Percentiles rank a stretch among this genome's conserved stretches.
phyloP scores from a whole-genome alignment of 306 rosid species.

The Cucumis cinereus region DNA sequence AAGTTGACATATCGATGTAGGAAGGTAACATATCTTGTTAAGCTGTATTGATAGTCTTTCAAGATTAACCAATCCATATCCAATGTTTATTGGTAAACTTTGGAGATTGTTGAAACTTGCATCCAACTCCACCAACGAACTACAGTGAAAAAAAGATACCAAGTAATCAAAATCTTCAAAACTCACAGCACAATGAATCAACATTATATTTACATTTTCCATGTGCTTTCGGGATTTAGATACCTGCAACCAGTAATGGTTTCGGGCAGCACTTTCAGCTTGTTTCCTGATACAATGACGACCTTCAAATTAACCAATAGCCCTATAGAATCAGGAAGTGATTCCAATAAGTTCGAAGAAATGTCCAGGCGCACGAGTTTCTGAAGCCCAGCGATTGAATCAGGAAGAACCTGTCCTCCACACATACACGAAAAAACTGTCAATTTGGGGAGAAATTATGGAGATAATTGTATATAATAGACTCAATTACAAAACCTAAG shows the following conservation, averaged over 20 bases:
- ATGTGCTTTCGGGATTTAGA: slow-evolving; percentile 2
- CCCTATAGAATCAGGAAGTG: slow-evolving; percentile 73
- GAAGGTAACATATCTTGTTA: slow-evolving; percentile 75
- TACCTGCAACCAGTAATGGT: slow-evolving; percentile 71
- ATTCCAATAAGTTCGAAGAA: slow-evolving; percentile 50
- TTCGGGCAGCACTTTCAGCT: slow-evolving; percentile 62
- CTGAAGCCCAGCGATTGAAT: slow-evolving; percentile 51
- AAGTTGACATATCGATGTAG: slow-evolving; percentile 75
- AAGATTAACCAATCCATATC: slow-evolving; percentile 44
- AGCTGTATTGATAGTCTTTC: slow-evolving; percentile 53
- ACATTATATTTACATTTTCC: not conserved
- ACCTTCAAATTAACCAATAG: slow-evolving; percentile 53
- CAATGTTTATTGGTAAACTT: slow-evolving; percentile 84
- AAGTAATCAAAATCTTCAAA: not conserved
- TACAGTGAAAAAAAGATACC: slow-evolving; percentile 13
- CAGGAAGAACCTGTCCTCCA: slow-evolving; percentile 58
- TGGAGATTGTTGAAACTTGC: slow-evolving; percentile 61
- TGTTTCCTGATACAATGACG: slow-evolving; percentile 62
- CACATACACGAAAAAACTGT: not conserved
- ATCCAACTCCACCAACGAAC: slow-evolving; percentile 91
- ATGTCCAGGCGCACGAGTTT: slow-evolving; percentile 65
- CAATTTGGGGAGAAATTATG: too few species aligned
- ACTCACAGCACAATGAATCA: not conserved
- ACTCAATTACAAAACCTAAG: too few species aligned
- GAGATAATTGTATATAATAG: too few species aligned